phyloP scores from a whole-genome alignment of 179 eudicot genomes.

The Beta corolliflora region DNA sequence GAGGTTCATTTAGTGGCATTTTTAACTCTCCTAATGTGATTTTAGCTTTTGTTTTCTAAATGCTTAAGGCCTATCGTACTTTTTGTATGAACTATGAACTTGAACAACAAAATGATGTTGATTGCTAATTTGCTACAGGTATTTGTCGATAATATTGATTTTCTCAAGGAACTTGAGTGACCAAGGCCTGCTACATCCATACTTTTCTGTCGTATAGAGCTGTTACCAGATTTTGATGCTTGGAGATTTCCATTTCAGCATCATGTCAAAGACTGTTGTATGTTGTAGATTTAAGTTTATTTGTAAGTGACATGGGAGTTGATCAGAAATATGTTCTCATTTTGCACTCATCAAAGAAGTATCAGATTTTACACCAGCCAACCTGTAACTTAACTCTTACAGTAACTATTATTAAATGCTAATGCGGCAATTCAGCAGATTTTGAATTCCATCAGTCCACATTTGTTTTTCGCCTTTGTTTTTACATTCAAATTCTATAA shows the following conservation, averaged over 20 bases:
- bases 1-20: neutral
- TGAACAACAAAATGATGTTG: conserved; percentile 1
- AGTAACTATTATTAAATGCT: conserved; percentile 27
- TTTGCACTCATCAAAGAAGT: conserved; percentile 6
- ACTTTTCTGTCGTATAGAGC: neutral
- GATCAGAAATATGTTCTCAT: conserved; percentile 3
- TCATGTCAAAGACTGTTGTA: conserved; percentile 16
- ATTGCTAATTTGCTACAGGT: conserved; percentile 50
- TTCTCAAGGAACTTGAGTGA: conserved; percentile 73
- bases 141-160: conserved; percentile 80
- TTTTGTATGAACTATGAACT: neutral
- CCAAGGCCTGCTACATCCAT: neutral
- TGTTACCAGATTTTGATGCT: conserved; percentile 13
- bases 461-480: conserved; percentile 67
- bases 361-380: conserved; percentile 24
- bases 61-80: neutral
- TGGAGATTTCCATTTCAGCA: conserved; percentile 12
- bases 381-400: conserved; percentile 4
- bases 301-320: conserved; percentile 3
- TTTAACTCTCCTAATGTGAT: neutral
- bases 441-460: conserved; percentile 83
- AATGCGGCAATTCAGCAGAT: conserved; percentile 65
- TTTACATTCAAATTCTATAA: conserved; percentile 86
- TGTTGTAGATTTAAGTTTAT: neutral
- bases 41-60: neutral